Conservation (phyloP, 805 yeast genomes). For the Wickerhamomyces strasburgensis region DNA sequence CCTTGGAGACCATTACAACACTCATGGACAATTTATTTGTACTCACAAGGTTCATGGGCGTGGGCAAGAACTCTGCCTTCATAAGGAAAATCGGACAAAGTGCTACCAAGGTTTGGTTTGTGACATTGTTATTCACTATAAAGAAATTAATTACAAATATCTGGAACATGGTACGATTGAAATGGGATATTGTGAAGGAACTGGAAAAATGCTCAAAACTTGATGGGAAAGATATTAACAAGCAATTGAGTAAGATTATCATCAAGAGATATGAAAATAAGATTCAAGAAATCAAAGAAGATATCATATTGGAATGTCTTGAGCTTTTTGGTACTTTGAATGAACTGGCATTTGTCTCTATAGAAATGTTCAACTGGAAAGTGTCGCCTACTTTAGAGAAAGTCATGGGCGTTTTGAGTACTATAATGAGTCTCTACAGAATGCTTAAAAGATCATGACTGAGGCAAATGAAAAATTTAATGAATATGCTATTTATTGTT, state of each 20-base stretch:
- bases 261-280: slow-evolving; percentile 11
- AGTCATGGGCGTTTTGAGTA: slow-evolving; percentile 11
- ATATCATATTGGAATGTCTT: slow-evolving; percentile 4
- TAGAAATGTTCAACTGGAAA: slow-evolving; percentile 15
- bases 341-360: slow-evolving; percentile 17
- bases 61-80: slow-evolving; percentile 5
- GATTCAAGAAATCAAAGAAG: slow-evolving; percentile 10
- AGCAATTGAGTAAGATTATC: slow-evolving; percentile 6
- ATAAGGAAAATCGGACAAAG: slow-evolving; percentile 3
- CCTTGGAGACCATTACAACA: slow-evolving; percentile 17
- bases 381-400: slow-evolving; percentile 14
- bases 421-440: slow-evolving; percentile 17
- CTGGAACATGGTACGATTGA: slow-evolving; percentile 5
- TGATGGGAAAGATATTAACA: not conserved
- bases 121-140: slow-evolving; percentile 14
- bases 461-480: too few relatives aligned
- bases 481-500: too few relatives aligned
- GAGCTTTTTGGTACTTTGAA: slow-evolving; percentile 18
- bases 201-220: not conserved
- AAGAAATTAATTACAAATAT: slow-evolving; percentile 7
- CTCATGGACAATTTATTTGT: slow-evolving; percentile 19
- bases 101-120: slow-evolving; percentile 19
- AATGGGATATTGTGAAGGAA: slow-evolving; percentile 6
- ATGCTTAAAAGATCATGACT: slow-evolving; percentile 20
- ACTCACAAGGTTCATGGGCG: slow-evolving; percentile 12